phyloP scores from a whole-genome alignment of 2,329 filamentous ascomycete genomes.

The Raffaelea ambrosiae region DNA sequence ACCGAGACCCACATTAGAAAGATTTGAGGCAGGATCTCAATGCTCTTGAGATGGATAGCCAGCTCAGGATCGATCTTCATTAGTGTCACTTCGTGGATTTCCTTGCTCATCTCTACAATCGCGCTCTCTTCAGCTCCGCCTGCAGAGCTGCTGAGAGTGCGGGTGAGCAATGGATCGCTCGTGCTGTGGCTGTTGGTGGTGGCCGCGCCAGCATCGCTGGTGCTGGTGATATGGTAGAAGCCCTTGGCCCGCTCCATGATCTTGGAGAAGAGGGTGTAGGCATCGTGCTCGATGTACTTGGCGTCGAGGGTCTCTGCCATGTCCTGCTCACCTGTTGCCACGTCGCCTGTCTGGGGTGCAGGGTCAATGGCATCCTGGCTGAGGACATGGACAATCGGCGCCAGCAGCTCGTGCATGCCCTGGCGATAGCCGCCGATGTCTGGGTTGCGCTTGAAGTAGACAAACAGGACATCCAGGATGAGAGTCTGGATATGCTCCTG shows the following conservation, averaged over 20 bases:
- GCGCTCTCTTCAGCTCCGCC: conserved; percentile 38
- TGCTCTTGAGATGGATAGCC: conserved; percentile 60
- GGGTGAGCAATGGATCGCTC: neutral
- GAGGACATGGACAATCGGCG: conserved; percentile 78
- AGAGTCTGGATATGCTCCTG: conserved; percentile 68
- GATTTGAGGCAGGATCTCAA: conserved; percentile 92
- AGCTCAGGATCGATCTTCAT: conserved; percentile 41
- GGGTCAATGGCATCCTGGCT: conserved; percentile 68
- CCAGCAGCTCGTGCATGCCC: conserved; percentile 95
- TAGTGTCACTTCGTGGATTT: conserved; percentile 78
- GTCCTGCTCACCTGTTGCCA: conserved; percentile 33
- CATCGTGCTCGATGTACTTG: conserved; percentile 77
- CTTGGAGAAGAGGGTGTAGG: conserved; percentile 74
- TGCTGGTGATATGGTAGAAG: conserved; percentile 72
- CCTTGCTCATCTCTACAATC: conserved; percentile 78
- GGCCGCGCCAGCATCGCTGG: conserved; percentile 11
- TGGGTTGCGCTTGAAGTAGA: conserved; percentile 89
- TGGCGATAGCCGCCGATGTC: conserved; percentile 86
- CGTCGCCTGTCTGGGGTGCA: neutral
- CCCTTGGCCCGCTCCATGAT: conserved; percentile 81
- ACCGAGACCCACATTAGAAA: conserved; percentile 74
- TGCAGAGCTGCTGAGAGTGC: neutral
- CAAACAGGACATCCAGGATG: conserved; percentile 82
- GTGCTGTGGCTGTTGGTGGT: neutral
- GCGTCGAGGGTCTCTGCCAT: conserved; percentile 63